Evolutionary conservation across 2,329 filamentous ascomycete genomes (phyloP), one percentile per base, ranked within the genome.

Genomic region (Cercospora citrullina): DNA sequence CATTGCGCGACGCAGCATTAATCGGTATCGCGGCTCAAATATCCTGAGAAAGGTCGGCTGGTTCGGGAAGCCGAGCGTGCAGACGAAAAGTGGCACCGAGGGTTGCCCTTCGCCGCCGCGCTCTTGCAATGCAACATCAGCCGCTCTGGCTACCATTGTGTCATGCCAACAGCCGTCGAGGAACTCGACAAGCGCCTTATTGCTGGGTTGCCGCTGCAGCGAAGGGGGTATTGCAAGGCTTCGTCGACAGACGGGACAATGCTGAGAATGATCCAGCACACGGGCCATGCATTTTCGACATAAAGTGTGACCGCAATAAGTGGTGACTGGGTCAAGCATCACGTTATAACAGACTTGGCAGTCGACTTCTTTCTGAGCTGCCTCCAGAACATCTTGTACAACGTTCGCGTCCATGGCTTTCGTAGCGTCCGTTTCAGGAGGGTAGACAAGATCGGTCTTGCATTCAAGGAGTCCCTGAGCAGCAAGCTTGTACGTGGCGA

Each of bases 11-110:
- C 90, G 86, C 42, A 97, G 90, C 92, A 97, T 95, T n/a, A 95
- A 84, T 7, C 92, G 88, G 77, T 97, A 97, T 6, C 91, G 87
- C n/a, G 92, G 91, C 77, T 97, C 94, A 76, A 96, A 97, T n/a
- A 97, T 87, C 74, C 96, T 91, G 3, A 97, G 82, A 72, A 95
- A 95, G 0, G 92, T 94, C 0, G 91, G 92, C 87, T 94, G 93
- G 1, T 85, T 84, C 0, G 94, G 94, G 73, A 95, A 94, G 0
- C 92, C 87, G 8, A 96, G 80, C 0, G 92, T 93, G 79, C 91
- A 95, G 33, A 96, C 86, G 73, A 97, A 97, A 0, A 97, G 82
- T 0, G 92, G 87, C 4, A 90, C 86, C 39, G 89, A 86, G 18
- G 87, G 83, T 9, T 88, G 87, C 4, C 85, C 84, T 30, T 81